A percentile compares a stretch with the other conserved stretches of the same genome.
Evolutionary conservation across 805 yeast genomes (phyloP).

Genomic region (Jamesozyma jinghongensis): DNA sequence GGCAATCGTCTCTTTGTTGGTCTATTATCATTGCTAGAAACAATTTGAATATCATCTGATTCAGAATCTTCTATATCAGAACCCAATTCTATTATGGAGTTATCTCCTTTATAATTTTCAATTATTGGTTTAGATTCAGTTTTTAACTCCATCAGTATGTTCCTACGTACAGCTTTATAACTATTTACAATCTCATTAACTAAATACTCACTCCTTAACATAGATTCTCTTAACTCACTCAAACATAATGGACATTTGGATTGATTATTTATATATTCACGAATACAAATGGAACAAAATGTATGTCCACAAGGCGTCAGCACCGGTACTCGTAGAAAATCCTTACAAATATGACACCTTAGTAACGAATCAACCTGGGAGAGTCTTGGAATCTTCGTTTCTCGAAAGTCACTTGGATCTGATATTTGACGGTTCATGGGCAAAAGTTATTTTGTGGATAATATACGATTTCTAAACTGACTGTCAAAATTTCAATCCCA

Average conservation of each 20-base stretch:
- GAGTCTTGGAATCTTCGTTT: conserved; percentile 46
- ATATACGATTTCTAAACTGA: too few species aligned
- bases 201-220: conserved; percentile 53
- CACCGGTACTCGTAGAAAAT: conserved; percentile 69
- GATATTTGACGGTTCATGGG: conserved; percentile 25
- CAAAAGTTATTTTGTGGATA: too few species aligned
- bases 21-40: conserved; percentile 21
- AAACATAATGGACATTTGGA: conserved; percentile 74
- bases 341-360: conserved; percentile 85
- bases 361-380: conserved; percentile 58
- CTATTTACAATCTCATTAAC: conserved; percentile 63
- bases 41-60: conserved; percentile 26
- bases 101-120: conserved; percentile 3
- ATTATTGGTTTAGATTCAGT: not conserved
- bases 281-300: conserved; percentile 79
- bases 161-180: conserved; percentile 36
- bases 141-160: conserved; percentile 2
- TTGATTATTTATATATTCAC: conserved; percentile 53
- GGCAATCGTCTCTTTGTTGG: conserved; percentile 4
- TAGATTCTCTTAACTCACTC: conserved; percentile 58
- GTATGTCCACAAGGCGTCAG: conserved; percentile 81
- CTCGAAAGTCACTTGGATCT: conserved; percentile 67
- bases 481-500: too few species aligned
- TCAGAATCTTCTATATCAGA: conserved; percentile 20
- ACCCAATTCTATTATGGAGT: conserved; percentile 24